Evolutionary conservation across 2,329 filamentous ascomycete species (phyloP), one percentile per base, ranked within the genome.

Genomic region (Botrytis byssoidea): DNA sequence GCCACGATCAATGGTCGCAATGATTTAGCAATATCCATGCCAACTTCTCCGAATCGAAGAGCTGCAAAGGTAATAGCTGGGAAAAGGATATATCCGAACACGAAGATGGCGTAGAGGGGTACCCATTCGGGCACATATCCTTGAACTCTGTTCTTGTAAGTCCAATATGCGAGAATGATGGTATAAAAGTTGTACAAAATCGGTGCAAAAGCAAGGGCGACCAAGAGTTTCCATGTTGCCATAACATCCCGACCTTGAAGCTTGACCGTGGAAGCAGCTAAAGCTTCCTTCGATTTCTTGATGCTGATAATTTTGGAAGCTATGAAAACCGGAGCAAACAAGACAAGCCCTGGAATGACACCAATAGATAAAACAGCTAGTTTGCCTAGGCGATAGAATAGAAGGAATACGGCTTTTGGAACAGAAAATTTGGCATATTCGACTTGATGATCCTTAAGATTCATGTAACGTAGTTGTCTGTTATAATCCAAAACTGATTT

Each of bases 1-100:
- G 93, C 96, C 48, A 98, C 86, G 64, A 97, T 86, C 16, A 99
- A 88, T 9, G 96, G 96, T 16, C 94, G 90, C 25, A 99, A 88
- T 0, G 95, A 98, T 83, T 98, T 99, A 84, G 96, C 86, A 73
- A 99, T 98, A 81, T 99, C 96, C 94, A 99, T 98, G 70, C 95
- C 96, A n/a, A 97, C 92, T 84, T 99, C 96, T 65, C 96, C 96
- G 77, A 98, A 97, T 18, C 96, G 92, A 70, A 99, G 90, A 10
- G 96, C 94, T 7, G 94, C 95, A 82, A 97, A 98, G 0, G 95
- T 98, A 78, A 98, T 92, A 37, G 90, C 88, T 9, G 95, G 92
- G 85, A 97, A 97, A 77, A 97, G 85, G 66, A 93, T 86, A 84
- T 93, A 91, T 68, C 94, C 92, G 57, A 90, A 88, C 16, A 93